Evolutionary conservation across 768 basidiomycete species (phyloP), one percentile per base, ranked within the genome.

Genomic region (Termitomyces titanicus): DNA sequence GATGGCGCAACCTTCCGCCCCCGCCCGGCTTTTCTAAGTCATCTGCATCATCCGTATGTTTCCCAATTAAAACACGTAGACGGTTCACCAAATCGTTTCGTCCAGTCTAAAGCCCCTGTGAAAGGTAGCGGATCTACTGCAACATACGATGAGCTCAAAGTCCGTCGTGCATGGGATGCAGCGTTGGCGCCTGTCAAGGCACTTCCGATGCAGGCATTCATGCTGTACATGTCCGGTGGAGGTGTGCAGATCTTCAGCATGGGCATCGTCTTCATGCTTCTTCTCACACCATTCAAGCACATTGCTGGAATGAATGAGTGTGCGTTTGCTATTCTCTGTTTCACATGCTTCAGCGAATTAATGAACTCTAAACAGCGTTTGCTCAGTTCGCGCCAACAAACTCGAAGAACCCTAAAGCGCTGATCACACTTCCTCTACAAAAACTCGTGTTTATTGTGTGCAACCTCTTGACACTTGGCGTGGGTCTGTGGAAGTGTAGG

Each of bases 211-310:
- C 94, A 98, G 66, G 93, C 88, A 5, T 89, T 98, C 74, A 98
- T 98, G 95, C 79, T 98, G 33, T 98, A 98, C 81, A 96, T 98
- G 90, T 95, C 94, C 20, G 95, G 95, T 34, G 88, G 92, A 12
- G 92, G 93, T 47, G 89, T 98, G 13, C 95, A 98, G 71, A 88
- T 98, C 40, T 97, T 98, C 70, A 95, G 93, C 72, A 92, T 98
- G 77, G 94, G 95, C 33, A 95, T 94, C 68, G 89, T 98, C 20
- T 88, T 93, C 66, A 94, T 95, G 92, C 79, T 98, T 12, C 80
- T 98, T 55, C 75, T 92, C 55, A 80, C 83, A 10, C 95, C 95
- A 0, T 85, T 96, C 72, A 92, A 88, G 70, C 94, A 92, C 52
- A 68, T 94, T 12, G 80, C 83, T 50, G 81, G 79, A 8, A 90